phyloP scores from a whole-genome alignment of 345 rosid species.

The Bruguiera gymnorhiza region DNA sequence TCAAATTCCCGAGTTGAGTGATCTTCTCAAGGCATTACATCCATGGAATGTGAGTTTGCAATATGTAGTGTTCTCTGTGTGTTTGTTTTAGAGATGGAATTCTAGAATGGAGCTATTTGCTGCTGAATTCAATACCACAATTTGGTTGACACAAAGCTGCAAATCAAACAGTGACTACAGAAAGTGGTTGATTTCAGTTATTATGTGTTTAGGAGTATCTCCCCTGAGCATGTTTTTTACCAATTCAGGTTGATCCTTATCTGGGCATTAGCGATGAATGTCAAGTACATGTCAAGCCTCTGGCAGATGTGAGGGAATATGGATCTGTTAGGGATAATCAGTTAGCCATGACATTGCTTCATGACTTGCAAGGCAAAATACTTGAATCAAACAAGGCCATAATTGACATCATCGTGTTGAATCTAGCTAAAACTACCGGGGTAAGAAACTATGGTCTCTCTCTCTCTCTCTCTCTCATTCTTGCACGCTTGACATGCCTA shows the following conservation, averaged over 20 bases:
- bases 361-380: conserved; percentile 49
- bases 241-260: conserved; percentile 73
- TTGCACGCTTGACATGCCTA: conserved; percentile 1
- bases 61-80: neutral
- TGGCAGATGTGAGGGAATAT: conserved; percentile 54
- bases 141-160: no score
- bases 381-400: conserved; percentile 45
- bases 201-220: neutral
- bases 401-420: conserved; percentile 45
- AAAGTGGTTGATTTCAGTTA: neutral
- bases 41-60: conserved; percentile 57
- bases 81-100: neutral
- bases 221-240: neutral
- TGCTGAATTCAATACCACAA: no score
- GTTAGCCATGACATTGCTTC: conserved; percentile 51
- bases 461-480: conserved; percentile 6
- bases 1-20: conserved; percentile 52
- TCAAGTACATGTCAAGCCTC: conserved; percentile 65
- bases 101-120: no score
- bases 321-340: conserved; percentile 69
- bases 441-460: conserved; percentile 32
- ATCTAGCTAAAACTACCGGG: conserved; percentile 52
- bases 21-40: conserved; percentile 52
- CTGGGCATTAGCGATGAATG: conserved; percentile 61
- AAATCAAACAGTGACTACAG: no score